Evolutionary conservation across 352 stramenopile genomes (phyloP).

Genomic region (Phytophthora lateralis): DNA sequence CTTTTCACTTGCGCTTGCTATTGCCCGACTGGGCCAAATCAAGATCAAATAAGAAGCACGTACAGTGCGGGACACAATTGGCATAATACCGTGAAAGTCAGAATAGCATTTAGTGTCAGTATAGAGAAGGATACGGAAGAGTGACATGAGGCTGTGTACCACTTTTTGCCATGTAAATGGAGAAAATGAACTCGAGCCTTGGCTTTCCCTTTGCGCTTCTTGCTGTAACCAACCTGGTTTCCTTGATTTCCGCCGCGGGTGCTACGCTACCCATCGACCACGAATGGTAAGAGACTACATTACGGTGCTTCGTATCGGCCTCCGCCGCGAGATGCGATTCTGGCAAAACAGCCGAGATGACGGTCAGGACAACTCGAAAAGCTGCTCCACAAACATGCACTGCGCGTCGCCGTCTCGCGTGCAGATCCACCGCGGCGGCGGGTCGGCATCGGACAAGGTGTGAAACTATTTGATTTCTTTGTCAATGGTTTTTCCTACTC

Average conservation of each 20-base stretch:
- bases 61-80: neutral
- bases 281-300: slow-evolving; percentile 11
- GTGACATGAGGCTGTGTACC: too few relatives aligned
- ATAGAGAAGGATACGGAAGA: neutral
- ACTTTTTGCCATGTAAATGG: too few relatives aligned
- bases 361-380: slow-evolving; percentile 6
- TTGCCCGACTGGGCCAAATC: neutral
- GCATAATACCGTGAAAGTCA: neutral
- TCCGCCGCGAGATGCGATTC: slow-evolving; percentile 18
- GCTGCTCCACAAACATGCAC: slow-evolving; percentile 1
- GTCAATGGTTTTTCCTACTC: neutral
- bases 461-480: neutral
- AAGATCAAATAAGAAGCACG: neutral
- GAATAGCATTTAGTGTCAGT: neutral
- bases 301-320: slow-evolving; percentile 4
- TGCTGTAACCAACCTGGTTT: slow-evolving; percentile 4
- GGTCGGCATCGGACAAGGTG: neutral
- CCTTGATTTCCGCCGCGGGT: slow-evolving; percentile 6
- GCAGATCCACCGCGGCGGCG: neutral
- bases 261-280: slow-evolving; percentile 22
- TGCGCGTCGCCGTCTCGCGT: slow-evolving; percentile 15
- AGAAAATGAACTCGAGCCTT: too few relatives aligned
- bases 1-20: neutral
- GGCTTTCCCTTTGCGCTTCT: neutral
- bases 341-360: slow-evolving; percentile 33